Conservation (phyloP, 495 filamentous ascomycete species). For the Penicillium silybi region DNA sequence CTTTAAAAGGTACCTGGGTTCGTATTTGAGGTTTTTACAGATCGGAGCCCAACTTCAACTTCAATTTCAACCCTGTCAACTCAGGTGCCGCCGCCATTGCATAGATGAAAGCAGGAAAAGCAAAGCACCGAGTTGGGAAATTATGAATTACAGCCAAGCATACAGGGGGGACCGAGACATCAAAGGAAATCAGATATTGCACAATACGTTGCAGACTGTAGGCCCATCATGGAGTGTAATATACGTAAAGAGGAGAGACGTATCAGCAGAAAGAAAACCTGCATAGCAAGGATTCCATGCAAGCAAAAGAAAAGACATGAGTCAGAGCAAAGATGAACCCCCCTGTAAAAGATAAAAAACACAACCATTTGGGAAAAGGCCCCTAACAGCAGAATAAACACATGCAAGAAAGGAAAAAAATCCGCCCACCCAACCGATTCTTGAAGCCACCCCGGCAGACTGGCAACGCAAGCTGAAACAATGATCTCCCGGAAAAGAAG, state of each 20-base stretch:
- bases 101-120: neutral
- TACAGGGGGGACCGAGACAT: neutral
- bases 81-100: neutral
- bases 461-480: neutral
- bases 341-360: slow-evolving; percentile 5
- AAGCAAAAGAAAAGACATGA: slow-evolving; percentile 2
- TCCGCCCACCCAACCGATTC: slow-evolving; percentile 7
- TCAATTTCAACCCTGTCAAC: too few species aligned
- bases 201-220: slow-evolving; percentile 13
- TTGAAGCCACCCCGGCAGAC: neutral
- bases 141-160: neutral
- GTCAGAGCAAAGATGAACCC: slow-evolving; percentile 15
- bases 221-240: slow-evolving; percentile 30
- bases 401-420: slow-evolving; percentile 7
- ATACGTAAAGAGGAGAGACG: slow-evolving; percentile 16
- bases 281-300: slow-evolving; percentile 4
- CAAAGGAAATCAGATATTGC: slow-evolving; percentile 18
- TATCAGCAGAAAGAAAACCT: slow-evolving; percentile 12
- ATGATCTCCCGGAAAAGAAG: neutral
- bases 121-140: neutral
- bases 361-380: slow-evolving; percentile 14
- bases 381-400: neutral
- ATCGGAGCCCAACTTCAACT: too few species aligned
- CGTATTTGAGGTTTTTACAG: neutral
- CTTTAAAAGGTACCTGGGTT: neutral